Evolutionary conservation across 805 yeast genomes (phyloP), one percentile per base, ranked within the genome.

Genomic region (Blastobotrys terrestris): DNA sequence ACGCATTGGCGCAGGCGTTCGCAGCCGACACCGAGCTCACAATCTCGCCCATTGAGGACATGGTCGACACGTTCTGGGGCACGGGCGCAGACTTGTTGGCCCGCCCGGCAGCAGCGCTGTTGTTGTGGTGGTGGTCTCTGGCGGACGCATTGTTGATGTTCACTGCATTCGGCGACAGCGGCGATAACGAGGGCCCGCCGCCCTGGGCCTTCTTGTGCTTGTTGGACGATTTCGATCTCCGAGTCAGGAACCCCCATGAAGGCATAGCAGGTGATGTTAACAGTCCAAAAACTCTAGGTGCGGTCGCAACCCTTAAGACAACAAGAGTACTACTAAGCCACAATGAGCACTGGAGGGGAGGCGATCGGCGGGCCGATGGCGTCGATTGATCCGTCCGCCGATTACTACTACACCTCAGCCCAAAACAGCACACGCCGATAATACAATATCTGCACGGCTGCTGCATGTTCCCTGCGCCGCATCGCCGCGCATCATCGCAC

Each of bases 21-120:
- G 59, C 59, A 31, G 52, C 58, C 5, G 62, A 52, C 2, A 60
- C 62, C 15, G 57, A 51, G 26, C 53, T 42, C 35, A 58, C 50
- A 31, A 60, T 60, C 15, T 58, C 61, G 22, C 53, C 55, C 13
- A 52, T 49, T 4, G 60, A 57, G 22, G 59, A 56, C 52, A 54
- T 41, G 42, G 63, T 60, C 18, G 62, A 58, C 16, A 60, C 59
- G 41, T 39, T n/a, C 39, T 16, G 45, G 13, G 44, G 21, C n/a
- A n/a, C n/a, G n/a, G n/a, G n/a, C n/a, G n/a, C n/a, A n/a, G n/a
- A n/a, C n/a, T n/a, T n/a, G n/a, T n/a, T n/a, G n/a, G n/a, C n/a
- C n/a, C n/a, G n/a, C n/a, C n/a, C n/a, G 11, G 35, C 35, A 26
- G 35, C 8, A 26, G 35, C 35, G 11, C 8, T 26, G 5, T 26